Percentiles rank a stretch among this genome's conserved stretches.
Evolutionary conservation across 2,329 filamentous ascomycete genomes (phyloP).

Genomic region (Colletotrichum neosansevieriae): DNA sequence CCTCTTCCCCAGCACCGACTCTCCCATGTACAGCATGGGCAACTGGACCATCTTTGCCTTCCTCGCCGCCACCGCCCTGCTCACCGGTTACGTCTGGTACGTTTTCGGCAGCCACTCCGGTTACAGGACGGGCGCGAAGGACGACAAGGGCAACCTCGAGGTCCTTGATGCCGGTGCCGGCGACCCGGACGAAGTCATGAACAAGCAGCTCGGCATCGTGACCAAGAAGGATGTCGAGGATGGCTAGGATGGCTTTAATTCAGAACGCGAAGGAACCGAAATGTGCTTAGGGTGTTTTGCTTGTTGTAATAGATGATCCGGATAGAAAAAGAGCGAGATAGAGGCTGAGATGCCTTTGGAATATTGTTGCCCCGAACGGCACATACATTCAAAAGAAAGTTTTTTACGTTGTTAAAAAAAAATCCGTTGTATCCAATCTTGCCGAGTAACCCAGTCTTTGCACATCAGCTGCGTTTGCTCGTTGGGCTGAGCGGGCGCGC

Average conservation of each 20-base stretch:
- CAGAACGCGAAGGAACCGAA: background rate
- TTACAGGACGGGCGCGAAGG: constrained; percentile 45
- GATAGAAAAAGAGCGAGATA: background rate
- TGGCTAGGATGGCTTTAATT: background rate
- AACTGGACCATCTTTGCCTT: constrained; percentile 52
- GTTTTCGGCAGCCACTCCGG: constrained; percentile 49
- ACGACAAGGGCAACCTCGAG: constrained; percentile 42
- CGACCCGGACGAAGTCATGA: constrained; percentile 43
- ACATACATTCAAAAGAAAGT: background rate
- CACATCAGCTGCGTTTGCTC: no score
- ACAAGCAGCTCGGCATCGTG: constrained; percentile 40
- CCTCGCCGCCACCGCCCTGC: constrained; percentile 44
- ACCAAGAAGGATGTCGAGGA: constrained; percentile 41
- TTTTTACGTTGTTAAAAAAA: background rate
- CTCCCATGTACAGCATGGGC: constrained; percentile 50
- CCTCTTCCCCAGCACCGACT: constrained; percentile 47
- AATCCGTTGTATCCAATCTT: background rate
- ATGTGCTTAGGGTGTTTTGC: background rate
- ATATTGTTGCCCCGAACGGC: background rate
- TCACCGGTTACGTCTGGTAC: constrained; percentile 48
- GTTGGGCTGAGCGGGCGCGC: constrained; percentile 3
- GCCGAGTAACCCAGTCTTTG: no score
- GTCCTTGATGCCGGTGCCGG: constrained; percentile 42
- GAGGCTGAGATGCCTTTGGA: constrained; percentile 18
- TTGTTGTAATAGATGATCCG: constrained; percentile 5